phyloP scores from a whole-genome alignment of 352 stramenopile species.

The Globisporangium echinulatum region DNA sequence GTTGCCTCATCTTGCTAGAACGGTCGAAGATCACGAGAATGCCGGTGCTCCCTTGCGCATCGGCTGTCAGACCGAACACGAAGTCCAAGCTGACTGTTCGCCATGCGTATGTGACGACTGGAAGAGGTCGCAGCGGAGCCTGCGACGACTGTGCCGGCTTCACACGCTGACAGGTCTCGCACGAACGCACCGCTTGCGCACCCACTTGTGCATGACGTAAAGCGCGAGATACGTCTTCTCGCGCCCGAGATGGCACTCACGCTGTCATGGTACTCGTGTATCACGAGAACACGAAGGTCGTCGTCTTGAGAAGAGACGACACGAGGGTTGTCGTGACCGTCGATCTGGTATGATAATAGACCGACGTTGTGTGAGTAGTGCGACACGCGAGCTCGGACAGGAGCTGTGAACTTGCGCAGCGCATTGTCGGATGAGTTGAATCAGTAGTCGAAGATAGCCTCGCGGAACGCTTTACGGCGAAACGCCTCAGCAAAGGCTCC shows the following conservation, averaged over 20 bases:
- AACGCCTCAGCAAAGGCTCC: too few species aligned
- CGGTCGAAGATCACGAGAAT: conserved; percentile 22
- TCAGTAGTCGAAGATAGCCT: too few species aligned
- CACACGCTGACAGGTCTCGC: not conserved
- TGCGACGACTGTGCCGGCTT: not conserved
- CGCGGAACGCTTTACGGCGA: too few species aligned
- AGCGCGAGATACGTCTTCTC: not conserved
- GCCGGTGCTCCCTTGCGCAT: conserved; percentile 7
- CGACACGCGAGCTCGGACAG: too few species aligned
- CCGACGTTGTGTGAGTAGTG: too few species aligned
- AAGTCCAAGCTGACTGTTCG: conserved; percentile 2
- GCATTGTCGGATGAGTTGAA: too few species aligned
- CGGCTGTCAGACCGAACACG: conserved; percentile 1
- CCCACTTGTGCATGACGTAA: not conserved
- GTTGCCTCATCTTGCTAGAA: conserved; percentile 24
- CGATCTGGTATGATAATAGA: too few species aligned
- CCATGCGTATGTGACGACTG: not conserved
- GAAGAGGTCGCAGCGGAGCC: not conserved
- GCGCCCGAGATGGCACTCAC: not conserved
- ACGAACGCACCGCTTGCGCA: not conserved
- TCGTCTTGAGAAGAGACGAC: too few species aligned
- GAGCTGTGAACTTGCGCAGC: too few species aligned
- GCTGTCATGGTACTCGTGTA: not conserved
- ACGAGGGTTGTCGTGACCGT: too few species aligned
- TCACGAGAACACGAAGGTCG: too few species aligned